Evolutionary conservation across 164 flowering plant species (phyloP), one percentile per base, ranked within the genome.

Genomic region (Magnolia officinalis): DNA sequence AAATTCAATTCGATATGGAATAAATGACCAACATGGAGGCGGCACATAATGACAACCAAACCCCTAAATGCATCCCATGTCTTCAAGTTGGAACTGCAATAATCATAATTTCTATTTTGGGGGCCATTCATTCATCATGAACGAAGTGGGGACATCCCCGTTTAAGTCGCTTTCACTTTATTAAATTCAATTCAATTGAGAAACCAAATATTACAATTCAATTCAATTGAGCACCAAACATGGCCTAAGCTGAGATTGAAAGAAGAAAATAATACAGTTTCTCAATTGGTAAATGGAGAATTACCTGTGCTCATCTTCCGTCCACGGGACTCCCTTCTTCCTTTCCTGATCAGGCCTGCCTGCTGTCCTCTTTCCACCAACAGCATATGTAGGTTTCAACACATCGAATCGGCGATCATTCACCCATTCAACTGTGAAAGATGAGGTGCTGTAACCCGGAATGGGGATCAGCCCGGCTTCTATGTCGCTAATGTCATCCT

Each of bases 281-380:
- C 61, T 55, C 13, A 55, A 55, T 10, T 6, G 18, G 68, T 6
- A 63, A 16, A 51, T 6, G 21, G 65, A 69, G 21, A 55, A 55
- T 21, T 63, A 92, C 97, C 92, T 90, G 83, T 92, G 97, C 52
- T 92, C 97, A 58, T 92, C 94, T 79, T 91, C 93, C 0, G 92
- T 88, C 96, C 95, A 91, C 2, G 95, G 95, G 13, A 90, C 86
- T 1, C 97, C 97, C 81, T 92, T 92, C 84, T 87, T 92, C 87
- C 94, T 86, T 72, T 90, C 97, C 69, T 85, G 91, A 52, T 89
- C 97, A 18, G 64, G 65, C 24, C 76, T 78, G 14, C 67, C 67
- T 6, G 20, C 73, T 14, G 55, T 4, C 67, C 87, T 78, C 79
- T 91, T 82, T 31, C 79, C 72, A 0, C 81, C 80, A 0, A 86